Base-by-base conservation (phyloP, 805 yeast genomes). In the Kluyveromyces wickerhamii region DNA sequence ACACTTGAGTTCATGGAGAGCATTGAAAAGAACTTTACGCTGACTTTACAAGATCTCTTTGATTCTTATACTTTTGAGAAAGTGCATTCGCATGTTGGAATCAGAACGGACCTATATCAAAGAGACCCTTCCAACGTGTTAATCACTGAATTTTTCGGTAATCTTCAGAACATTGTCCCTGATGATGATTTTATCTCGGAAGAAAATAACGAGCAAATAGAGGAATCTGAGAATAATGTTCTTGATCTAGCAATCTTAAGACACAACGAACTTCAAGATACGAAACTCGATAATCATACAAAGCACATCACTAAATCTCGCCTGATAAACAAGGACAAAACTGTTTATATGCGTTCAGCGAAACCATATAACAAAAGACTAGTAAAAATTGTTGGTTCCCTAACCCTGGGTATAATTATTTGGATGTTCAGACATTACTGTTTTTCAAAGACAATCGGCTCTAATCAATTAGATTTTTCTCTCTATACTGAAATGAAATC, bases 71-170 rank as follows among this genome's bases (percentile, higher is more conserved):
- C 89, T 6, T 80, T 77, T 47, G 94, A 76, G 39, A 77, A 81
- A 43, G 82, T 92, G 20, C 96, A 86, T 53, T 86, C 96, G 2
- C 79, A 83, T 48, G 89, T 95, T 1, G 99, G 99, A n/a, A 77
- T 92, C 24, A 70, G 94, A 43, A 74, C 86, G 0, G 96, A 88
- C 54, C 60, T 84, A 39, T 85, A 75, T 59, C 57, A 70, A 28
- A 70, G 94, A 48, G 73, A 81, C 42, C 54, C 52, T 15, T 48
- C 51, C 17, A 74, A 81, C 27, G 94, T 87, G 4, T 62, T 75
- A 35, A 71, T 92, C 44, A 88, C 97, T 0, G 97, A 92, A 54
- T 92, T 92, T 56, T 88, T 92, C 48, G 98, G 96, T 2, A 86
- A 86, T 47, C 82, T 87, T 14, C 96, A 87, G 57, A 75, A 78